Evolutionary conservation across 2,329 filamentous ascomycete genomes (phyloP).

Genomic region (Diatrype stigma): DNA sequence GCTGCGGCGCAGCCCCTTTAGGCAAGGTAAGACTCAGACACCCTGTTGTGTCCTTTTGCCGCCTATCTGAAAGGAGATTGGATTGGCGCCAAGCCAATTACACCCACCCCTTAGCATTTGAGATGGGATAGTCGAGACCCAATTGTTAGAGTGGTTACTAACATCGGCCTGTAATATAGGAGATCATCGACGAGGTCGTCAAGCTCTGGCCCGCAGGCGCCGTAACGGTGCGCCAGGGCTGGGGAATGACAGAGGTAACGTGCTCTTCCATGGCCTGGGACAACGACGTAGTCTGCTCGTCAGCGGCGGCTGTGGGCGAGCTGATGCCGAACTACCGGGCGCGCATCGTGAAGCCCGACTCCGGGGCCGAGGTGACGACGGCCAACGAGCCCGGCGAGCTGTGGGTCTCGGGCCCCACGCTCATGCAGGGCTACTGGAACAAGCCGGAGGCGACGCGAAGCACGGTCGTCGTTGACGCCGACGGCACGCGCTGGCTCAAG

Average conservation of each 20-base stretch:
- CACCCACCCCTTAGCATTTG: no score
- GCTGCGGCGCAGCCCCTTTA: constrained; percentile 67
- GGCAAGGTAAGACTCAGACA: constrained; percentile 22
- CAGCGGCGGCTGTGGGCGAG: constrained; percentile 56
- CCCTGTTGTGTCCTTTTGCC: not conserved
- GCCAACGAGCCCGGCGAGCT: constrained; percentile 62
- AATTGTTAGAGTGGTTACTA: not conserved
- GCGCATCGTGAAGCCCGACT: constrained; percentile 59
- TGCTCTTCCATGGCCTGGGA: constrained; percentile 67
- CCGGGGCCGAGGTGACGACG: constrained; percentile 45
- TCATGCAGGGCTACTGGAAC: constrained; percentile 75
- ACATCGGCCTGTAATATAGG: constrained; percentile 17
- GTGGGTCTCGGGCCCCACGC: constrained; percentile 66
- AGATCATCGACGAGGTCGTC: constrained; percentile 56
- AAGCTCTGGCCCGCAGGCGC: constrained; percentile 43
- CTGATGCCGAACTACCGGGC: constrained; percentile 65
- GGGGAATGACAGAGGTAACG: constrained; percentile 84
- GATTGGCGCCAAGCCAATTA: not conserved
- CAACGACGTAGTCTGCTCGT: constrained; percentile 35
- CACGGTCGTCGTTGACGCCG: constrained; percentile 43
- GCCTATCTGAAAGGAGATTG: not conserved
- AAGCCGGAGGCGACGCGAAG: constrained; percentile 63
- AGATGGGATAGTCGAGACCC: no score
- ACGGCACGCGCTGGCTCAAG: constrained; percentile 61
- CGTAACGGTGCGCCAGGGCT: constrained; percentile 58